Percentiles rank a stretch among this genome's conserved stretches.
phyloP scores from a whole-genome alignment of 2,329 filamentous ascomycete genomes.

The Claviceps africana region DNA sequence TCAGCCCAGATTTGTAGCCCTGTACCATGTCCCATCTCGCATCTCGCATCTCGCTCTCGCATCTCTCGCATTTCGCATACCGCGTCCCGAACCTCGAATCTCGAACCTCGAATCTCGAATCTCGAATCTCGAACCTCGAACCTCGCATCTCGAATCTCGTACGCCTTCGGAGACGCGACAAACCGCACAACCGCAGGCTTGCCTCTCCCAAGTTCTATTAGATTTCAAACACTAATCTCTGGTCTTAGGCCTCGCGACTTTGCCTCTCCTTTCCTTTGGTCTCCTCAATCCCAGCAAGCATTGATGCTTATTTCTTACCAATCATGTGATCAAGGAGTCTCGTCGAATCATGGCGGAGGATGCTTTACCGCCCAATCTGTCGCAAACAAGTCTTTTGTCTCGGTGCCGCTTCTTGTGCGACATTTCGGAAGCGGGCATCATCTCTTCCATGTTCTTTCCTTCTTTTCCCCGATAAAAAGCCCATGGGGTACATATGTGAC shows the following conservation, averaged over 20 bases:
- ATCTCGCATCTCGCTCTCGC: too few relatives aligned
- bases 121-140: neutral
- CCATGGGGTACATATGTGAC: neutral
- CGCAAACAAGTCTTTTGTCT: neutral
- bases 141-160: neutral
- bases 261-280: neutral
- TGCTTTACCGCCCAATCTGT: slow-evolving; percentile 4
- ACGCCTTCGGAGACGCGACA: neutral
- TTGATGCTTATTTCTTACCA: slow-evolving; percentile 2
- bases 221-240: neutral
- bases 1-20: neutral
- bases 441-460: neutral
- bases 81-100: too few relatives aligned
- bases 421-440: neutral
- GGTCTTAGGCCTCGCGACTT: neutral
- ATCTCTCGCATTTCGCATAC: too few relatives aligned
- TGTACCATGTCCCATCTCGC: neutral
- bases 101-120: too few relatives aligned
- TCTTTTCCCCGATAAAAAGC: slow-evolving; percentile 1
- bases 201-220: neutral
- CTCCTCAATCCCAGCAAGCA: neutral
- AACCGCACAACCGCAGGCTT: neutral
- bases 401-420: neutral
- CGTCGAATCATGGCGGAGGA: slow-evolving; percentile 8
- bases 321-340: slow-evolving; percentile 10